Base-by-base conservation (phyloP, 441 rosid species). In the Hypseocharis bilobata region DNA sequence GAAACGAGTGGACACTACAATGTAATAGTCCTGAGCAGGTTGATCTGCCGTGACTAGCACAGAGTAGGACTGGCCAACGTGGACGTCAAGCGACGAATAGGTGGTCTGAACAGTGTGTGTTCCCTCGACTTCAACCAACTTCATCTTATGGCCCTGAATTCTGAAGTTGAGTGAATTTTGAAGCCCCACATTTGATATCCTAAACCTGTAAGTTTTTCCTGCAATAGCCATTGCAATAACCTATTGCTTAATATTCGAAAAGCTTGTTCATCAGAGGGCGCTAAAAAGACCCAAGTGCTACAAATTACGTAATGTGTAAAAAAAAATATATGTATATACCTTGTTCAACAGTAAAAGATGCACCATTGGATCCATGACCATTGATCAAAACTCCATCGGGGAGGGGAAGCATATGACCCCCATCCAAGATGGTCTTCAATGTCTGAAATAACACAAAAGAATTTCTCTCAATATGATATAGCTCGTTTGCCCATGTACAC, bases 121-220 rank as follows among this genome's bases (percentile, higher is more conserved):
- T 22, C 99, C 99, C 74, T 93, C 99, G 0, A 87, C 92, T 82
- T 93, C 99, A 6, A 91, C 96, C 73, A 93, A 66, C 72, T 71
- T 88, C 92, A 93, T 73, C 25, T 65, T 78, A 66, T 93, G 99
- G 71, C 81, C 81, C 72, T 91, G 97, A 80, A 93, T 85, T 14
- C 96, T 77, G 77, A 93, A 86, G 77, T 91, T 91, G 44, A 93
- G 78, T 32, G 96, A 79, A 55, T 80, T 70, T 66, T 86, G 83
- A 69, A 91, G 62, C 42, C 99, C 97, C 42, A 91, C 96, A 56
- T 93, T 93, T 64, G 95, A 91, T 81, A 93, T 84, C 64, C 99
- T 84, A 26, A 91, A 68, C 71, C 97, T 81, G 70, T 88, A 93
- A 22, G 96, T 91, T 74, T 89, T 91, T 14, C 97, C 91, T 84